Conservation (phyloP, 2,329 filamentous ascomycete species). For the Corinectria fuckeliana region DNA sequence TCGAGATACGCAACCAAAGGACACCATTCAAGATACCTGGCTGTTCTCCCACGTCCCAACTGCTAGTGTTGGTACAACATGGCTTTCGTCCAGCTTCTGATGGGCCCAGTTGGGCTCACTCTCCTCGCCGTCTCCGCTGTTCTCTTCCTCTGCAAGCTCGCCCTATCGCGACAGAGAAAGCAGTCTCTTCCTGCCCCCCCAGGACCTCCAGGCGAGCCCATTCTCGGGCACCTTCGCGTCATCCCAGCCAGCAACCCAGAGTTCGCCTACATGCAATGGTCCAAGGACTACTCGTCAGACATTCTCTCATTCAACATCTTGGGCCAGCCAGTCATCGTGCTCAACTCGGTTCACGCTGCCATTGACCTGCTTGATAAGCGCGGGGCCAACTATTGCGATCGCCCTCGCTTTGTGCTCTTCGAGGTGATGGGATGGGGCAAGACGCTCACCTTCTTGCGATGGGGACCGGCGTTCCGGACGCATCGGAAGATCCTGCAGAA, state of each 20-base stretch:
- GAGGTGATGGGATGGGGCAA: conserved; percentile 54
- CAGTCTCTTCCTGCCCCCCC: conserved; percentile 38
- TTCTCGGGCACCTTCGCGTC: conserved; percentile 53
- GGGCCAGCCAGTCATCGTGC: conserved; percentile 47
- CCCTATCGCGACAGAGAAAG: neutral
- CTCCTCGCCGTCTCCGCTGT: neutral
- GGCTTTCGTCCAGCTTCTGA: conserved; percentile 4
- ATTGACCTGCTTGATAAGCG: conserved; percentile 53
- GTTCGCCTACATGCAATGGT: conserved; percentile 41
- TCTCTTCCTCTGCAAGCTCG: neutral
- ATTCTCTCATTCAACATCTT: conserved; percentile 43
- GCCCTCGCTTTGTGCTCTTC: conserved; percentile 53
- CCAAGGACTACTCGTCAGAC: conserved; percentile 57
- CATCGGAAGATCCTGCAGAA: conserved; percentile 53
- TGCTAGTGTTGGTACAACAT: neutral
- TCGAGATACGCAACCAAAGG: neutral
- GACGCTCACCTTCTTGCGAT: conserved; percentile 53
- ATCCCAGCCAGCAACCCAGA: conserved; percentile 45
- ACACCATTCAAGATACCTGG: neutral
- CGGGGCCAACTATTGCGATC: conserved; percentile 52
- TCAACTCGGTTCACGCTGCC: conserved; percentile 52
- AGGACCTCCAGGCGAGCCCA: conserved; percentile 43
- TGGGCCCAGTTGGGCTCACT: conserved; percentile 7
- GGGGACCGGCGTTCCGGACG: conserved; percentile 49
- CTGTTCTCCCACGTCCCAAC: neutral